phyloP scores from a whole-genome alignment of 2,329 filamentous ascomycete species.

The Akanthomyces muscarius region DNA sequence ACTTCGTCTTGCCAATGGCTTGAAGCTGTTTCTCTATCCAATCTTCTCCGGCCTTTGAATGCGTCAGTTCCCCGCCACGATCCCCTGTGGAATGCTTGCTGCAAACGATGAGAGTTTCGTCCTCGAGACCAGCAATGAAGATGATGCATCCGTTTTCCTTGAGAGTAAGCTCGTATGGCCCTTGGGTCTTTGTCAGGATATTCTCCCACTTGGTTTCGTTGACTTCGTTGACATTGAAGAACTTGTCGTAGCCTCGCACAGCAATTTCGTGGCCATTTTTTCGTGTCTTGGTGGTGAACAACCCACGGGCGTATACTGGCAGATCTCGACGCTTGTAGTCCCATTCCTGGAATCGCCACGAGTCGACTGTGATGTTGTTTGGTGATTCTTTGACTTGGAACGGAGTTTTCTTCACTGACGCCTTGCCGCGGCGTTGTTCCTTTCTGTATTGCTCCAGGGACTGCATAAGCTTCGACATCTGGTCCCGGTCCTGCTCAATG shows the following conservation, averaged over 20 bases:
- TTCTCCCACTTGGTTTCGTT: constrained; percentile 76
- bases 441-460: constrained; percentile 57
- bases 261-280: constrained; percentile 71
- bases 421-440: constrained; percentile 53
- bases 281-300: constrained; percentile 77
- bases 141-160: constrained; percentile 99
- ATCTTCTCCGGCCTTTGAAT: constrained; percentile 76
- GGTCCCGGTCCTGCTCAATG: constrained; percentile 62
- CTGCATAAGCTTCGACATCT: constrained; percentile 62
- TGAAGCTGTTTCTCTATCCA: constrained; percentile 79
- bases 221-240: constrained; percentile 91
- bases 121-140: constrained; percentile 87
- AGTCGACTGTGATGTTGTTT: constrained; percentile 68
- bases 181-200: constrained; percentile 70
- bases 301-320: constrained; percentile 86
- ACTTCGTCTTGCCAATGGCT: constrained; percentile 70
- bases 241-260: constrained; percentile 94
- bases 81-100: constrained; percentile 95
- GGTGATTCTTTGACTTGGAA: constrained; percentile 64
- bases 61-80: constrained; percentile 65
- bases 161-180: constrained; percentile 90
- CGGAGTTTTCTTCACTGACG: constrained; percentile 75
- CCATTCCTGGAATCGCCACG: constrained; percentile 92
- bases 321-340: constrained; percentile 87
- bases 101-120: constrained; percentile 88